Conservation (phyloP, 2,329 filamentous ascomycete genomes). For the Sporothrix pseudoabietina region DNA sequence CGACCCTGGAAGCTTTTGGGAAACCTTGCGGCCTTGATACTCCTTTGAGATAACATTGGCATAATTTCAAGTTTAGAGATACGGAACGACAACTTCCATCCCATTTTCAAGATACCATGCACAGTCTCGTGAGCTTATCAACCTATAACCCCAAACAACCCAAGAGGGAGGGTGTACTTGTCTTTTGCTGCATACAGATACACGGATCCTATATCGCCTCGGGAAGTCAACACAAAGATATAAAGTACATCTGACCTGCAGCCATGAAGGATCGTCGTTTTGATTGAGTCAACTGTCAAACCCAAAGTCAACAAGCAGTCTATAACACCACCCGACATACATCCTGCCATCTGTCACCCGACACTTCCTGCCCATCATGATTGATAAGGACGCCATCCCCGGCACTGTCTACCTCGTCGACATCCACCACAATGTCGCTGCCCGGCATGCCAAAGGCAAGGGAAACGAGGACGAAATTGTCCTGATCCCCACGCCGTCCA, state of each 20-base stretch:
- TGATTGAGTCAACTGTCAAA: neutral
- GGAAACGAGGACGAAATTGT: conserved; percentile 17
- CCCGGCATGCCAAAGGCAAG: conserved; percentile 4
- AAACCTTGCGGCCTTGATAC: neutral
- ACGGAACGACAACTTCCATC: neutral
- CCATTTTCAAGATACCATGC: neutral
- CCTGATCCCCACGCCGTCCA: conserved; percentile 17
- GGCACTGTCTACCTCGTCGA: conserved; percentile 18
- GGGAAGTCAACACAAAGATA: conserved; percentile 1
- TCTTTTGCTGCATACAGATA: neutral
- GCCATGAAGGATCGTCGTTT: neutral
- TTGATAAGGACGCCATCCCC: conserved; percentile 21
- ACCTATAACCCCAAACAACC: neutral
- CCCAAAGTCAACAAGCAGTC: neutral
- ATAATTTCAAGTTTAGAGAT: neutral
- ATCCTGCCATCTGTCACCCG: neutral
- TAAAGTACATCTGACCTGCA: conserved; percentile 5
- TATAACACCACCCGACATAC: neutral
- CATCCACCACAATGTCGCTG: conserved; percentile 14
- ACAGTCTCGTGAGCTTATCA: neutral
- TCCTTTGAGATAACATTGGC: conserved; percentile 1
- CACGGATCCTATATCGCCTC: neutral
- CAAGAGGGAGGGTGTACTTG: conserved; percentile 10
- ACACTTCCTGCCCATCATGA: neutral
- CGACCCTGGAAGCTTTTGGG: neutral